Evolutionary conservation across 257 asterid genomes (phyloP).

Genomic region (Cruciata laevipes): DNA sequence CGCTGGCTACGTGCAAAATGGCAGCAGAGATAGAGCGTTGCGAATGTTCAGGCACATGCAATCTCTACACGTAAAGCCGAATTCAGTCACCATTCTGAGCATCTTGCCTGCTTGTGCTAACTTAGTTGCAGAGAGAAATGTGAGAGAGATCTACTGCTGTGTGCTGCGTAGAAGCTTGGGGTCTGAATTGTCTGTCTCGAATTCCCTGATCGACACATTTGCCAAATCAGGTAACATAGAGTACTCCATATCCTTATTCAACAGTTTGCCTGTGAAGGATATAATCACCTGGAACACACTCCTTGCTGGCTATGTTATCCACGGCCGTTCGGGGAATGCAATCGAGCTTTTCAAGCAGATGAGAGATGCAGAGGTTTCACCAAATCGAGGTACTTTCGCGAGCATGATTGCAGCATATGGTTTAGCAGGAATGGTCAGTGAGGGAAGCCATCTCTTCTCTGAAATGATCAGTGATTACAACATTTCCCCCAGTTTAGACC

Average conservation of each 20-base stretch:
- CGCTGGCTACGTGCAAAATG: constrained; percentile 57
- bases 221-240: constrained; percentile 57
- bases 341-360: constrained; percentile 56
- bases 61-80: constrained; percentile 46
- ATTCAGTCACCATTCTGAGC: constrained; percentile 62
- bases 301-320: constrained; percentile 51
- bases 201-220: constrained; percentile 58
- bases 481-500: constrained; percentile 51
- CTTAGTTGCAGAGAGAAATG: constrained; percentile 51
- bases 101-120: constrained; percentile 69
- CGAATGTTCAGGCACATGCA: constrained; percentile 62
- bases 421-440: constrained; percentile 52
- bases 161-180: constrained; percentile 41
- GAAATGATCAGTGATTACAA: constrained; percentile 43
- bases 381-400: constrained; percentile 63
- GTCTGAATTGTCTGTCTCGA: constrained; percentile 53
- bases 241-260: constrained; percentile 47
- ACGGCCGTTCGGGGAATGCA: constrained; percentile 42
- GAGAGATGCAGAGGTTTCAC: constrained; percentile 37
- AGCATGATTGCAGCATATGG: constrained; percentile 61
- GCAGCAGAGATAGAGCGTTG: constrained; percentile 54
- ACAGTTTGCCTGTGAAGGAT: constrained; percentile 47
- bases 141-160: constrained; percentile 72
- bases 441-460: constrained; percentile 40
- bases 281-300: constrained; percentile 77